Evolutionary conservation across 129 eudicot species (phyloP).

Genomic region (Daucus carota): DNA sequence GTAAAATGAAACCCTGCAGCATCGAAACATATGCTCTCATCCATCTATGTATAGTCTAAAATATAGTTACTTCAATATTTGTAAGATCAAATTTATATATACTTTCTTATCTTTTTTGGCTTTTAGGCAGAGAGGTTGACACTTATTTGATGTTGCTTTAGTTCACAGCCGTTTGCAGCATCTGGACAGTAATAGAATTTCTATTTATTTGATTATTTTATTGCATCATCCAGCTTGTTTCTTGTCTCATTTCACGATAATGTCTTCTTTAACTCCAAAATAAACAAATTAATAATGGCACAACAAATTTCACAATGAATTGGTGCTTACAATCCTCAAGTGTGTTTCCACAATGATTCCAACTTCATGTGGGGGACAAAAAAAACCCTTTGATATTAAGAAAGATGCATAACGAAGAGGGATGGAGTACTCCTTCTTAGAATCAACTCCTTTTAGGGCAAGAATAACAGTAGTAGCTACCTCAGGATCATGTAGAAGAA

Average conservation of each 20-base stretch:
- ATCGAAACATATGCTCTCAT: slow-evolving; percentile 3
- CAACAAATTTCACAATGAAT: slow-evolving; percentile 1
- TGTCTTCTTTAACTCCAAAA: background rate
- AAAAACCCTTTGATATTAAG: slow-evolving; percentile 72
- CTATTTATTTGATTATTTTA: background rate
- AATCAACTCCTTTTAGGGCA: slow-evolving; percentile 54
- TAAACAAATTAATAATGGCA: background rate
- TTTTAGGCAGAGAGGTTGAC: background rate
- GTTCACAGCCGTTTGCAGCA: background rate
- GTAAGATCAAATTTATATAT: no score
- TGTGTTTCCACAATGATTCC: slow-evolving; percentile 73
- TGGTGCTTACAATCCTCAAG: slow-evolving; percentile 63
- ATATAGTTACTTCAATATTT: background rate
- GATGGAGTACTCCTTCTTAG: slow-evolving; percentile 49
- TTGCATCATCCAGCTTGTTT: background rate
- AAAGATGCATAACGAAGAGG: slow-evolving; percentile 85
- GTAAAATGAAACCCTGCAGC: background rate
- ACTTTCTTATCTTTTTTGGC: background rate
- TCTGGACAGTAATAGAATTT: background rate
- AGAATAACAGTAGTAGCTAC: slow-evolving; percentile 54
- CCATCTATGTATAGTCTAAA: background rate
- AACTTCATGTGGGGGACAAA: slow-evolving; percentile 61
- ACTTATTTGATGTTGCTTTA: background rate
- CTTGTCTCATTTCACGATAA: background rate
- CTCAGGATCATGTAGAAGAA: slow-evolving; percentile 78